phyloP scores from a whole-genome alignment of 495 filamentous ascomycete genomes.

The Aspergillus nidulans region DNA sequence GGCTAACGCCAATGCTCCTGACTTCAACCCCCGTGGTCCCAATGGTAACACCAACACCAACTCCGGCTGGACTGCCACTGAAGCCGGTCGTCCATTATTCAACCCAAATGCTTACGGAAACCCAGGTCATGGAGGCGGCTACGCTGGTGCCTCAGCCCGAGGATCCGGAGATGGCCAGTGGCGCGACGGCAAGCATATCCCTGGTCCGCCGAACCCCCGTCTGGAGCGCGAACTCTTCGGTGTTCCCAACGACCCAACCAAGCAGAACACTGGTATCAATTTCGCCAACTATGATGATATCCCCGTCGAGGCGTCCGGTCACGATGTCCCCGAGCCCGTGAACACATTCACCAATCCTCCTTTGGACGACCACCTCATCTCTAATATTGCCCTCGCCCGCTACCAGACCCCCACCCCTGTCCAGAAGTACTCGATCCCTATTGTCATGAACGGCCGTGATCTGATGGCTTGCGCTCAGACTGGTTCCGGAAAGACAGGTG shows the following conservation, averaged over 20 bases:
- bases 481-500: slow-evolving; percentile 98
- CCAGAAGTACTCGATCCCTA: slow-evolving; percentile 97
- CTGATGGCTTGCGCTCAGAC: slow-evolving; percentile 99
- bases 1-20: slow-evolving; percentile 60
- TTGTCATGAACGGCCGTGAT: slow-evolving; percentile 94
- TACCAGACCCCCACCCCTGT: slow-evolving; percentile 95
- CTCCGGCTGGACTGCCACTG: slow-evolving; percentile 33
- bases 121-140: slow-evolving; percentile 48
- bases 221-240: slow-evolving; percentile 95
- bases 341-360: slow-evolving; percentile 89
- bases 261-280: slow-evolving; percentile 97
- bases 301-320: slow-evolving; percentile 93
- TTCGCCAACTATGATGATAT: slow-evolving; percentile 99
- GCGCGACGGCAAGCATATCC: slow-evolving; percentile 93
- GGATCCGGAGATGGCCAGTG: slow-evolving; percentile 93
- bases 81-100: slow-evolving; percentile 44
- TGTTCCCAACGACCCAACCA: slow-evolving; percentile 84
- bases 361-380: slow-evolving; percentile 82
- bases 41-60: slow-evolving; percentile 48
- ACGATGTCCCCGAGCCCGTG: slow-evolving; percentile 89
- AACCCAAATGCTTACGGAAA: slow-evolving; percentile 67
- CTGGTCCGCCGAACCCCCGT: slow-evolving; percentile 81
- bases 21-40: slow-evolving; percentile 61
- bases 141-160: slow-evolving; percentile 48
- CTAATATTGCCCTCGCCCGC: slow-evolving; percentile 86